Evolutionary conservation across 345 rosid genomes (phyloP).

Genomic region (Citrus maxima): DNA sequence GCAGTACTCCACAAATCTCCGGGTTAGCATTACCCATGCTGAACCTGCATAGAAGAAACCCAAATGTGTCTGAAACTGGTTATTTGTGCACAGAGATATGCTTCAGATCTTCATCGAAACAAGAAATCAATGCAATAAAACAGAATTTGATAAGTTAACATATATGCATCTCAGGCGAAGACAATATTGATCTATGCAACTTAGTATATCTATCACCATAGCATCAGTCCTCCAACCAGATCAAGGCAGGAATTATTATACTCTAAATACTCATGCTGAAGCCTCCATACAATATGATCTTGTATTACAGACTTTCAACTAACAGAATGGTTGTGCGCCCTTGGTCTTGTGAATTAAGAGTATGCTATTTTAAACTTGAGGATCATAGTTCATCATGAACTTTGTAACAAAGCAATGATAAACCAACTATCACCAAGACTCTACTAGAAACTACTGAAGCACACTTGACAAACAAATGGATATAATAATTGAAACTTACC

Average conservation of each 20-base stretch:
- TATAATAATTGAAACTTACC: conserved; percentile 38
- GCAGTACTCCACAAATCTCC: conserved; percentile 73
- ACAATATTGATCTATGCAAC: background rate
- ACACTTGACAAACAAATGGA: background rate
- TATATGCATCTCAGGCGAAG: background rate
- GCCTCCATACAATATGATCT: background rate
- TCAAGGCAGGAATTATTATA: background rate
- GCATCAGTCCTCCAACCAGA: background rate
- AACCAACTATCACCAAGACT: background rate
- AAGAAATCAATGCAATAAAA: background rate
- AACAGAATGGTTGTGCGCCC: background rate
- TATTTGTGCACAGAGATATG: background rate
- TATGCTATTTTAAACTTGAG: background rate
- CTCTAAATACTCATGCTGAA: background rate
- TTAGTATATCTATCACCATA: background rate
- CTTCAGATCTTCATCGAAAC: background rate
- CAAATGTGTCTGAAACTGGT: background rate
- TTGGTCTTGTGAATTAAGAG: background rate
- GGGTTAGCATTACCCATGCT: conserved; percentile 77
- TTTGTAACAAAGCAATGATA: background rate
- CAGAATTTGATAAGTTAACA: background rate
- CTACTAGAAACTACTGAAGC: background rate
- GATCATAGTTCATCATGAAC: background rate
- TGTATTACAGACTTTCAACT: background rate
- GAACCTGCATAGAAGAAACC: conserved; percentile 51